phyloP scores from a whole-genome alignment of 352 stramenopile genomes.

The Phytophthora ohioensis region DNA sequence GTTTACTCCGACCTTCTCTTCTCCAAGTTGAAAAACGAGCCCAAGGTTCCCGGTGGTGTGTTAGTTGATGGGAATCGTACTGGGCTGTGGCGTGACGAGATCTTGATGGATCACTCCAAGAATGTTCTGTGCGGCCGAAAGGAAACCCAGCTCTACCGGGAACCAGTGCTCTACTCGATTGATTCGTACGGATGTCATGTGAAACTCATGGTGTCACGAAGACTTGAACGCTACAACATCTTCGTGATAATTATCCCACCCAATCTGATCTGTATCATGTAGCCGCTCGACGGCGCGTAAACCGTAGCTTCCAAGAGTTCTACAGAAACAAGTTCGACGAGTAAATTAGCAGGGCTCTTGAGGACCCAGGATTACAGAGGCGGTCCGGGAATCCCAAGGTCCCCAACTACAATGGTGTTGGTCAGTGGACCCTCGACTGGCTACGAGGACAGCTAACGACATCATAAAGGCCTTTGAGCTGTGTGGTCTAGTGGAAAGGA shows the following conservation, averaged over 20 bases:
- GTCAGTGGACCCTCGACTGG: background rate
- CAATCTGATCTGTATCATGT: background rate
- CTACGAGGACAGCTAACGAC: background rate
- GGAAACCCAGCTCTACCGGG: background rate
- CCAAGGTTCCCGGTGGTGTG: background rate
- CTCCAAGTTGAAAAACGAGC: slow-evolving; percentile 10
- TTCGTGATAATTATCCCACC: background rate
- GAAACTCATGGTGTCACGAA: background rate
- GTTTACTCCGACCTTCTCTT: background rate
- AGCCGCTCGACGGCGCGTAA: slow-evolving; percentile 5
- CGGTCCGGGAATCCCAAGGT: slow-evolving; percentile 2
- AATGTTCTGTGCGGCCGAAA: background rate
- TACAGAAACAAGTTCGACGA: background rate
- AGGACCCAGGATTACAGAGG: background rate
- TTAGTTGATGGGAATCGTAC: slow-evolving; percentile 2
- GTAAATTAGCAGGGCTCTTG: background rate
- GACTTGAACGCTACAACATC: background rate
- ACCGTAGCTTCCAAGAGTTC: slow-evolving; percentile 10
- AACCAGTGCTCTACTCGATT: background rate
- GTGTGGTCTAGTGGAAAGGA: background rate
- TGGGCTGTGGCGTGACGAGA: slow-evolving; percentile 3
- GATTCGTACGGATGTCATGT: background rate
- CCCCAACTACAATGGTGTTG: background rate
- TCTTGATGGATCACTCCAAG: background rate
- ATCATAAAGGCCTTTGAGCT: background rate